Conservation (phyloP, 2,329 filamentous ascomycete genomes). For the Pseudogymnoascus sp. region DNA sequence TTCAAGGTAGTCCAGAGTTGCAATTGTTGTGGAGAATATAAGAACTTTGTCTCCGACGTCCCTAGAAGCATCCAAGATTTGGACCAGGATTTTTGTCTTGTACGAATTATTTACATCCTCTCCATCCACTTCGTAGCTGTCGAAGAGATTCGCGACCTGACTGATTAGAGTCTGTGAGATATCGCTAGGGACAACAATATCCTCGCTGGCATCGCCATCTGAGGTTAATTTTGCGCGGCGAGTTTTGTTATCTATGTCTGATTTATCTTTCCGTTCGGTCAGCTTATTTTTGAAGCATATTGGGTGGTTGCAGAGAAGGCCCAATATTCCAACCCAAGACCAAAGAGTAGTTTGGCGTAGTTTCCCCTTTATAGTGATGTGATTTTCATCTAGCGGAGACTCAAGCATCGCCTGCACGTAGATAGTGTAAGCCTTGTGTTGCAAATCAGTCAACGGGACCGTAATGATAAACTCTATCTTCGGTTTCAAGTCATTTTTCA, state of each 20-base stretch:
- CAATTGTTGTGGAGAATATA: constrained; percentile 68
- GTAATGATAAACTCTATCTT: constrained; percentile 80
- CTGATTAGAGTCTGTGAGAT: background rate
- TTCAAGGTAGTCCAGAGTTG: constrained; percentile 62
- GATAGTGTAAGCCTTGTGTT: constrained; percentile 52
- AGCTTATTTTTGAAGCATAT: constrained; percentile 37
- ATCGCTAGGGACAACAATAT: background rate
- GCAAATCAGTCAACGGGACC: constrained; percentile 58
- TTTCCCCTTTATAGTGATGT: constrained; percentile 26
- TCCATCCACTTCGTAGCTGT: constrained; percentile 25
- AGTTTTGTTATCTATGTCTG: background rate
- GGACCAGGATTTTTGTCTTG: constrained; percentile 58
- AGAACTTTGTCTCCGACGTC: constrained; percentile 63
- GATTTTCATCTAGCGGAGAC: constrained; percentile 16
- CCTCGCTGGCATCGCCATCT: constrained; percentile 14
- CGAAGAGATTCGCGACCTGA: background rate
- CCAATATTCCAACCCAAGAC: constrained; percentile 45
- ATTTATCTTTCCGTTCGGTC: constrained; percentile 27
- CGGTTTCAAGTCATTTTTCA: constrained; percentile 58
- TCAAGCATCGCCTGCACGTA: constrained; percentile 37
- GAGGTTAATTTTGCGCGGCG: background rate
- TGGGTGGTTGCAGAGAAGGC: constrained; percentile 52
- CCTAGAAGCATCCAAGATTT: constrained; percentile 60
- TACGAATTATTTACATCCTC: constrained; percentile 44
- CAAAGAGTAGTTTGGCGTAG: constrained; percentile 39